Conservation (phyloP, 2,329 filamentous ascomycete species). For the Cytospora paraplurivora region DNA sequence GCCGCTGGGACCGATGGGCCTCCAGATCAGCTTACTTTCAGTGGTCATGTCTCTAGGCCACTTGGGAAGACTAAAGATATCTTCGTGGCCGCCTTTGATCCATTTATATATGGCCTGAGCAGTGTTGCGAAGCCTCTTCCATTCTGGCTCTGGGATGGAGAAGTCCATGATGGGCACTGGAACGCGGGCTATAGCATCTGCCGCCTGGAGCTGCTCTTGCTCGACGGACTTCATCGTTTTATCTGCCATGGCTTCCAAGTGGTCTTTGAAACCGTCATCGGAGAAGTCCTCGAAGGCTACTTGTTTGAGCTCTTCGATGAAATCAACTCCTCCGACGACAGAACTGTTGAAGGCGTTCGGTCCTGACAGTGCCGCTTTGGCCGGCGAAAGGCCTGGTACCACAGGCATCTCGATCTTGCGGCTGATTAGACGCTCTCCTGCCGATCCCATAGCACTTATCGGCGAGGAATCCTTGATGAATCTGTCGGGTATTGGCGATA, state of each 20-base stretch:
- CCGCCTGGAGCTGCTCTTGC: constrained; percentile 36
- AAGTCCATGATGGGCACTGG: constrained; percentile 37
- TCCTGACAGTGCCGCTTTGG: too few relatives aligned
- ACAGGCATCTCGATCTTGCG: constrained; percentile 34
- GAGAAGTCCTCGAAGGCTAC: constrained; percentile 5
- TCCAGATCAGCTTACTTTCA: constrained; percentile 35
- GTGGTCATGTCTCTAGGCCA: constrained; percentile 32
- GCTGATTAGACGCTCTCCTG: constrained; percentile 24
- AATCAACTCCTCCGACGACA: constrained; percentile 25
- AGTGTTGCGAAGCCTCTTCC: constrained; percentile 30
- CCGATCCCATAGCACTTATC: constrained; percentile 20
- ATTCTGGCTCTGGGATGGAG: constrained; percentile 32
- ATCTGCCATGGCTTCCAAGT: constrained; percentile 28
- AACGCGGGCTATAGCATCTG: constrained; percentile 34
- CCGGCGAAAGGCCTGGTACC: constrained; percentile 25
- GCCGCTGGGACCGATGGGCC: constrained; percentile 24
- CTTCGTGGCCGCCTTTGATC: constrained; percentile 29
- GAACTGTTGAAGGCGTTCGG: constrained; percentile 26
- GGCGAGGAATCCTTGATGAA: constrained; percentile 8
- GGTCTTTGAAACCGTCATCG: constrained; percentile 7
- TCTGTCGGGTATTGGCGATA: constrained; percentile 24
- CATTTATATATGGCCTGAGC: constrained; percentile 31
- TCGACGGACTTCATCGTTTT: constrained; percentile 32
- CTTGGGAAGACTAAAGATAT: constrained; percentile 31
- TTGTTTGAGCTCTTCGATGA: constrained; percentile 8